phyloP scores from a whole-genome alignment of 2,329 filamentous ascomycete genomes.

The Aspergillus pseudoterreus region DNA sequence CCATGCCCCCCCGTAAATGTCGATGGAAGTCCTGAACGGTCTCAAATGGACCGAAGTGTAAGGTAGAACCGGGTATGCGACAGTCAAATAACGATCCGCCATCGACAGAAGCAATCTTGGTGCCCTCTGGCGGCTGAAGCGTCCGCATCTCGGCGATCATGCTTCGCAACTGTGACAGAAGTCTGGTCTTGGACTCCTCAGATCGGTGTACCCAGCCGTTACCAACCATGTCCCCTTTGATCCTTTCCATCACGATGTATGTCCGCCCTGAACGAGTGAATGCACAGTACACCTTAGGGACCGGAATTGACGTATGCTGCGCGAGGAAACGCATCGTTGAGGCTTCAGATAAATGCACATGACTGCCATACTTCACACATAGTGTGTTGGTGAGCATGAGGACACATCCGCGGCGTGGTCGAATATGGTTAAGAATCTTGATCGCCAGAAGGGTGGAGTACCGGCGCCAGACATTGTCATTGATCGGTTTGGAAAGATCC shows the following conservation, averaged over 20 bases:
- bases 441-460: slow-evolving; percentile 20
- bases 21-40: slow-evolving; percentile 34
- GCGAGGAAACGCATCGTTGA: slow-evolving; percentile 4
- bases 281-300: too few relatives aligned
- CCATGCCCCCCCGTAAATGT: slow-evolving; percentile 30
- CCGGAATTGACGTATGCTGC: too few relatives aligned
- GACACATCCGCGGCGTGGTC: slow-evolving; percentile 20
- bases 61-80: slow-evolving; percentile 23
- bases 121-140: too few relatives aligned
- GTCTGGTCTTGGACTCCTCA: too few relatives aligned
- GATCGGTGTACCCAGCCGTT: too few relatives aligned
- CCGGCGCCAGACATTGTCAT: slow-evolving; percentile 14
- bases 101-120: slow-evolving; percentile 26
- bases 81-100: slow-evolving; percentile 31
- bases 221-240: too few relatives aligned
- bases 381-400: slow-evolving; percentile 25
- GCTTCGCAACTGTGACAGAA: too few relatives aligned
- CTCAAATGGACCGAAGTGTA: slow-evolving; percentile 31
- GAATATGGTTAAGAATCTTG: slow-evolving; percentile 15
- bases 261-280: too few relatives aligned
- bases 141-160: too few relatives aligned
- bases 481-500: slow-evolving; percentile 11
- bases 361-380: slow-evolving; percentile 32
- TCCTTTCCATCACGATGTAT: too few relatives aligned
- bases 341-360: slow-evolving; percentile 29